A percentile compares a stretch with the other conserved stretches of the same genome.
Conservation (phyloP, 495 filamentous ascomycete genomes). For the Aspergillus kassunensis region DNA sequence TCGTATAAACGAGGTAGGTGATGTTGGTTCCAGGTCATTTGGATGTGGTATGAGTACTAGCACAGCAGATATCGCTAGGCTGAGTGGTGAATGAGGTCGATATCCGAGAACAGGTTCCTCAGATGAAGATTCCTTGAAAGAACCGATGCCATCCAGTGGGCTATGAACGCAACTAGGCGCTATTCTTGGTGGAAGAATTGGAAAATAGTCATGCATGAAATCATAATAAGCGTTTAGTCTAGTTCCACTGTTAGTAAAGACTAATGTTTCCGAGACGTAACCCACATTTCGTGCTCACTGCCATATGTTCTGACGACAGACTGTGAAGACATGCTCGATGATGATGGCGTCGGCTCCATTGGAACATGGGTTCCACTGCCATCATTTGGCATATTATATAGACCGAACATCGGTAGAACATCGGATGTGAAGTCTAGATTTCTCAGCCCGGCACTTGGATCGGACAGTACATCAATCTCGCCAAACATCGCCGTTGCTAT, state of each 20-base stretch:
- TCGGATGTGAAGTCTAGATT: constrained; percentile 38
- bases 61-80: constrained; percentile 52
- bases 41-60: constrained; percentile 54
- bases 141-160: constrained; percentile 40
- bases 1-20: constrained; percentile 39
- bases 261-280: not conserved
- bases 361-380: constrained; percentile 24
- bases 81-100: constrained; percentile 50
- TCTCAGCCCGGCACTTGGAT: constrained; percentile 41
- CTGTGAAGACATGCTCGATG: constrained; percentile 23
- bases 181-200: constrained; percentile 52
- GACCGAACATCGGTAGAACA: constrained; percentile 35
- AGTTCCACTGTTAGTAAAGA: constrained; percentile 18
- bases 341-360: constrained; percentile 32
- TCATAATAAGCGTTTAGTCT: constrained; percentile 60
- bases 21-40: constrained; percentile 43
- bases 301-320: constrained; percentile 39
- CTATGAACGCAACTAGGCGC: constrained; percentile 39
- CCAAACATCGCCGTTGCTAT: constrained; percentile 36
- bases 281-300: constrained; percentile 42
- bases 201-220: constrained; percentile 57
- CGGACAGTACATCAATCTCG: constrained; percentile 42
- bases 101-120: constrained; percentile 38
- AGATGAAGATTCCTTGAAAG: constrained; percentile 38
- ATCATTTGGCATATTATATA: constrained; percentile 28